Percentiles rank a stretch among this genome's conserved stretches.
Conservation (phyloP, 768 basidiomycete species). For the Auriscalpium orientale region DNA sequence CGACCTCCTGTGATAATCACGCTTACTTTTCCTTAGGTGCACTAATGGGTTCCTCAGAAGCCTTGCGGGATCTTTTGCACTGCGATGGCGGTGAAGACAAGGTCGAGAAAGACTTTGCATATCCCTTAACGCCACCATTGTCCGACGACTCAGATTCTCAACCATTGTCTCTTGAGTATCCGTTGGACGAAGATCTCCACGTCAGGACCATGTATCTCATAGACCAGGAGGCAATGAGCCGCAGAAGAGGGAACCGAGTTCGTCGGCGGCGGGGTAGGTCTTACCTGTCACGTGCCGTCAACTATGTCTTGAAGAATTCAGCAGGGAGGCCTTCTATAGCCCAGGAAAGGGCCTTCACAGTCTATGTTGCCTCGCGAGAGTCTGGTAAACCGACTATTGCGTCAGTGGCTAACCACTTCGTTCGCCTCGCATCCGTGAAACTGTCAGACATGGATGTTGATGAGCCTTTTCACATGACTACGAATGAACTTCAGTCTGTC, state of each 20-base stretch:
- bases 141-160: slow-evolving; percentile 67
- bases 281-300: too few relatives aligned
- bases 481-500: slow-evolving; percentile 38
- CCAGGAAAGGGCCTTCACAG: neutral
- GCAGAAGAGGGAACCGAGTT: slow-evolving; percentile 5
- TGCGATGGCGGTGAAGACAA: slow-evolving; percentile 15
- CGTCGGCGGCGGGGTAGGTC: slow-evolving; percentile 10
- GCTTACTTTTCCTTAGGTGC: neutral
- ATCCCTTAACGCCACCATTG: slow-evolving; percentile 70
- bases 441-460: slow-evolving; percentile 1
- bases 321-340: neutral
- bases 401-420: slow-evolving; percentile 5
- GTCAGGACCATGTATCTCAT: slow-evolving; percentile 1
- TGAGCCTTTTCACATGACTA: slow-evolving; percentile 28
- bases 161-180: neutral
- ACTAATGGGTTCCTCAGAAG: neutral
- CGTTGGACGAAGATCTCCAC: neutral
- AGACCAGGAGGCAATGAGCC: neutral
- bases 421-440: slow-evolving; percentile 1
- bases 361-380: slow-evolving; percentile 12
- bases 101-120: slow-evolving; percentile 52
- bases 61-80: neutral
- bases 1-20: neutral
- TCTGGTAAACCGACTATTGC: slow-evolving; percentile 15
- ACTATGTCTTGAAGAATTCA: too few relatives aligned